Conservation (phyloP, 2,329 filamentous ascomycete species). For the Calonectria multiphialidica region DNA sequence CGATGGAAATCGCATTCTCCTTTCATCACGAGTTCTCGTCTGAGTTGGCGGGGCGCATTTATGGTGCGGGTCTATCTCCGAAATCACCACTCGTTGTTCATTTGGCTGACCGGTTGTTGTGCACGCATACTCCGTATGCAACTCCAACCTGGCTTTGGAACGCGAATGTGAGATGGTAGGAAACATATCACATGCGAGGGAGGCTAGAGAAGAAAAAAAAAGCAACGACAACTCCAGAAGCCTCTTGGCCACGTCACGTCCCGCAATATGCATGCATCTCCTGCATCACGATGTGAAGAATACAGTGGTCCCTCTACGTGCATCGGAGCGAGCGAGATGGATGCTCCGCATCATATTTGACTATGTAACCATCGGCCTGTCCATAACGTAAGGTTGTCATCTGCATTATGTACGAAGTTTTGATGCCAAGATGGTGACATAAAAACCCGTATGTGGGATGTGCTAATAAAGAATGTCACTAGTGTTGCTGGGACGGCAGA, state of each 20-base stretch:
- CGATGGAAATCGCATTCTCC: conserved; percentile 18
- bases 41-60: conserved; percentile 5
- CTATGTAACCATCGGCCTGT: not conserved
- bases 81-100: not conserved
- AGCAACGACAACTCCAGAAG: not conserved
- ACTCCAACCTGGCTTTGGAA: not conserved
- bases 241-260: conserved; percentile 14
- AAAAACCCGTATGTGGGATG: not conserved
- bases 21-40: conserved; percentile 8
- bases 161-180: not conserved
- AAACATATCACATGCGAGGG: not conserved
- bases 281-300: conserved; percentile 12
- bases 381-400: not conserved
- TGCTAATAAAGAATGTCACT: conserved; percentile 5
- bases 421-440: not conserved
- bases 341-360: not conserved
- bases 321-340: not conserved
- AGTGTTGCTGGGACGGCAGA: conserved; percentile 3
- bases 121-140: conserved; percentile 5
- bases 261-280: conserved; percentile 15
- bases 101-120: not conserved
- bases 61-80: not conserved
- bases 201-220: not conserved
- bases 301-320: not conserved
- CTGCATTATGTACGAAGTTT: not conserved